A percentile compares a stretch with the other conserved stretches of the same genome.
Evolutionary conservation across 1,139 yeast genomes (phyloP).

Genomic region (Kurtzmaniella quercitrusa): DNA sequence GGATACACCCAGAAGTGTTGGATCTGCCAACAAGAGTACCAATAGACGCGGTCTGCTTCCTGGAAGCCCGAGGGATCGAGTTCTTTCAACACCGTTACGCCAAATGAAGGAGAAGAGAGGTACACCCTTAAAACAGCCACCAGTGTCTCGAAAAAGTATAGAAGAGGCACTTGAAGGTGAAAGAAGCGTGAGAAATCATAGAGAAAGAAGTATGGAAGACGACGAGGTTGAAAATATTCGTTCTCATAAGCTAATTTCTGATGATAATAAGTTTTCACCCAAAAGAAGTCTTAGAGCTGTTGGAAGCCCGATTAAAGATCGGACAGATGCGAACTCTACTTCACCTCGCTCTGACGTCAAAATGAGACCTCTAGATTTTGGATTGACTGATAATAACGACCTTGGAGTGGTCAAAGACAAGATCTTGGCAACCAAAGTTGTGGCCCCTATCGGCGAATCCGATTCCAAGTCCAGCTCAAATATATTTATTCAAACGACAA

Average conservation of each 20-base stretch:
- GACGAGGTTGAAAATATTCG: slow-evolving; percentile 17
- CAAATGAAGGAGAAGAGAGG: slow-evolving; percentile 11
- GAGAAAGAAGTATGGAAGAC: not conserved
- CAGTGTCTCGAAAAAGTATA: slow-evolving; percentile 5
- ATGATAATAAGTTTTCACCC: slow-evolving; percentile 21
- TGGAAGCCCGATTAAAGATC: not conserved
- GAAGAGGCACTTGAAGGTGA: slow-evolving; percentile 4
- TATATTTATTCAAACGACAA: not conserved
- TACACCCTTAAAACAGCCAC: slow-evolving; percentile 15
- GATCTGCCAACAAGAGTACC: not conserved
- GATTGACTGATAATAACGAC: not conserved
- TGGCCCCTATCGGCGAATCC: too few species aligned
- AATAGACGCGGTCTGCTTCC: not conserved
- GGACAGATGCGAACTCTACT: slow-evolving; percentile 5
- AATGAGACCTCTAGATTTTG: slow-evolving; percentile 10
- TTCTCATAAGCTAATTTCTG: slow-evolving; percentile 17
- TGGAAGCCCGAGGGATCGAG: not conserved
- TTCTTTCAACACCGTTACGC: slow-evolving; percentile 2
- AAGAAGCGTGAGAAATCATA: not conserved
- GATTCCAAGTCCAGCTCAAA: not conserved
- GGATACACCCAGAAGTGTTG: not conserved
- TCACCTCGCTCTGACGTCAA: slow-evolving; percentile 15
- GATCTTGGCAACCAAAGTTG: too few species aligned
- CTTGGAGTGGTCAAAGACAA: not conserved
- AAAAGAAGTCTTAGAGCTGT: slow-evolving; percentile 3